Evolutionary conservation across 106 monocot species (phyloP).

Genomic region (Agapanthus africanus): DNA sequence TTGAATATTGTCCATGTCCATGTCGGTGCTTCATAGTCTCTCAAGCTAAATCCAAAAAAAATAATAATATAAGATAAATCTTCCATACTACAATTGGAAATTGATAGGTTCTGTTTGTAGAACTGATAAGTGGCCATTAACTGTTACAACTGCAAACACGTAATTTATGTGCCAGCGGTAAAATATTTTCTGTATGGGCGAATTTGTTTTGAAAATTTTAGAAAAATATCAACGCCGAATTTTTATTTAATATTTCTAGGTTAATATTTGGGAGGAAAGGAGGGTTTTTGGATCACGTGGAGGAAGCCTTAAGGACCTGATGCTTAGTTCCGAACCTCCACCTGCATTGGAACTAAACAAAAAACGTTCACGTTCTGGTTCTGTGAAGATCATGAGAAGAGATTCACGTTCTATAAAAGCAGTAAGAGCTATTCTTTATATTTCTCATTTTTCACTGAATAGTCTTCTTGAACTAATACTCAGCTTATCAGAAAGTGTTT

Average conservation of each 20-base stretch:
- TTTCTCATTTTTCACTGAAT: not conserved
- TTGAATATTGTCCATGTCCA: too few species aligned
- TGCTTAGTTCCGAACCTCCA: slow-evolving; percentile 70
- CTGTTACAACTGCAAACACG: too few species aligned
- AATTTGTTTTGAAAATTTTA: not conserved
- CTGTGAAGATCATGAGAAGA: slow-evolving; percentile 74
- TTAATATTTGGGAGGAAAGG: slow-evolving; percentile 93
- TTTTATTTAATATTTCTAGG: slow-evolving; percentile 31
- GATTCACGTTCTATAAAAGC: slow-evolving; percentile 82
- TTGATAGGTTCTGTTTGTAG: not conserved
- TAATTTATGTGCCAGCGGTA: not conserved
- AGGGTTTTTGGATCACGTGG: slow-evolving; percentile 90
- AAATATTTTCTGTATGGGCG: not conserved
- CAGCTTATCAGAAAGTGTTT: not conserved
- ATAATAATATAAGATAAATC: not conserved
- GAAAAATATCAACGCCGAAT: not conserved
- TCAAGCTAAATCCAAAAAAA: too few species aligned
- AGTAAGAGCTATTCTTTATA: slow-evolving; percentile 33
- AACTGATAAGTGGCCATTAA: not conserved
- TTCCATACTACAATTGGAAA: not conserved
- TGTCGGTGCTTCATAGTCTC: too few species aligned
- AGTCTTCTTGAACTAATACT: slow-evolving; percentile 2
- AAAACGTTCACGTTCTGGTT: slow-evolving; percentile 61
- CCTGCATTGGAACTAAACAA: slow-evolving; percentile 74
- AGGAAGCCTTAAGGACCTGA: slow-evolving; percentile 66